Evolutionary conservation across 1,284 basidiomycete species (phyloP).

Genomic region (Naganishia liquefaciens): DNA sequence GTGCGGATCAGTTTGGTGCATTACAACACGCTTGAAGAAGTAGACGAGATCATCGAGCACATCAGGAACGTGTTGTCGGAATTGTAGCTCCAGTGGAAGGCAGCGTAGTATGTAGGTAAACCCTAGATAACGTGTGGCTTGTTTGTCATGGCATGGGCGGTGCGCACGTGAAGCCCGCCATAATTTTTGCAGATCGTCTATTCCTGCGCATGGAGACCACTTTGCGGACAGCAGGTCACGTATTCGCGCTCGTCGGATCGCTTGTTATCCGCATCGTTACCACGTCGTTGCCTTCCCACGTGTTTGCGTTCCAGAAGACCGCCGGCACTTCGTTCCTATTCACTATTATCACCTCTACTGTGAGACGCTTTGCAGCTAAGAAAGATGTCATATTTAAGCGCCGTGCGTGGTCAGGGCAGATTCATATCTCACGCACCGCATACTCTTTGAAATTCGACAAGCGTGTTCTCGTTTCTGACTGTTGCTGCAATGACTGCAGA

Average conservation of each 20-base stretch:
- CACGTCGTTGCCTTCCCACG: constrained; percentile 33
- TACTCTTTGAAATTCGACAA: constrained; percentile 42
- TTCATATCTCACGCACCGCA: constrained; percentile 39
- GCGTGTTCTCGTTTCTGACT: constrained; percentile 51
- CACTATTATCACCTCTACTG: background rate
- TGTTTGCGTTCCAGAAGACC: constrained; percentile 34
- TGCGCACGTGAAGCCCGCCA: no score
- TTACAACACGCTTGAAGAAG: constrained; percentile 73
- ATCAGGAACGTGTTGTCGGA: constrained; percentile 56
- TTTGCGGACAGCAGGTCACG: no score
- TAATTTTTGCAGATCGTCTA: no score
- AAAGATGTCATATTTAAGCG: no score
- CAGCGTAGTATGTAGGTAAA: background rate
- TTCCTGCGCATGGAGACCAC: no score
- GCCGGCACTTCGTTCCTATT: background rate
- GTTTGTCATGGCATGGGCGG: background rate
- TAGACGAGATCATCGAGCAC: constrained; percentile 61
- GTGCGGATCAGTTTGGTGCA: constrained; percentile 77
- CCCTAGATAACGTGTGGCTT: no score
- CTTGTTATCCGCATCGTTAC: constrained; percentile 17
- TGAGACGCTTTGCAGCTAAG: background rate
- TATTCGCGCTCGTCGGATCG: no score
- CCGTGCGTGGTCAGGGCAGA: background rate
- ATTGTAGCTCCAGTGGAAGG: constrained; percentile 2
- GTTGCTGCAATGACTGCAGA: constrained; percentile 51